Base-by-base conservation (phyloP, 2,329 filamentous ascomycete genomes). In the Ilyonectria destructans region DNA sequence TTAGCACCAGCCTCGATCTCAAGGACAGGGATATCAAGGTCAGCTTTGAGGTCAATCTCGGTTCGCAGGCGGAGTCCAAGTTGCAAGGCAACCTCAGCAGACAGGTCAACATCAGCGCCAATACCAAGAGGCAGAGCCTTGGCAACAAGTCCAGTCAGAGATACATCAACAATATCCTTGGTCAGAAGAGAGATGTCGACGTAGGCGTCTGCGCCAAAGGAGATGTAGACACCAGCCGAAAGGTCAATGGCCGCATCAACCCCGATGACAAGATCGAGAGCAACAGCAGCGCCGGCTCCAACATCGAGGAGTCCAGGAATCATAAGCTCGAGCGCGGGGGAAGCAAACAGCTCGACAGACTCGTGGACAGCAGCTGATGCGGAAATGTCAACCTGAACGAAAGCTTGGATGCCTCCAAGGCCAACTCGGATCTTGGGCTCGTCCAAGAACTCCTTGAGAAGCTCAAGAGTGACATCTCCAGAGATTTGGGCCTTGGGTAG, bases 21-120 rank as follows among this genome's bases (percentile, higher is more conserved):
- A 21, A 77, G 69, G 19, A 62, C 66, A 12, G 75, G 69, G 15
- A 77, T 75, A 2, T 75, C 67, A 19, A 77, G 69, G 2, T 80
- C 78, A 17, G 82, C 78, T 31, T 79, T 72, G 17, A 83, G 75
- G 49, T 82, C 85, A 51, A 84, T 82, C 72, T 87, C 82, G 3
- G 85, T 80, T 60, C 85, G 85, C 6, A 89, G 78, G 21, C 86
- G 86, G 12, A 89, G 83, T 45, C 84, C 81, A 21, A 86, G 86
- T 46, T 83, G 80, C 35, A 89, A 79, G 40, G 83, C 80, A 4
- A 83, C 84, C 61, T 81, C 82, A n/a, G 84, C 84, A 49, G 82
- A 83, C 70, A 77, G 71, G 52, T 77, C 73, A 40, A 74, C 73
- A 12, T 69, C 68, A 12, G 75, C 75, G 61, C 65, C 75, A 23